A percentile compares a stretch with the other conserved stretches of the same genome.
These are phyloP conservation scores for Cercospora berteroae DNA, from an alignment of 2,329 filamentous ascomycete genomes.

Conservation along the genomic window DNA sequence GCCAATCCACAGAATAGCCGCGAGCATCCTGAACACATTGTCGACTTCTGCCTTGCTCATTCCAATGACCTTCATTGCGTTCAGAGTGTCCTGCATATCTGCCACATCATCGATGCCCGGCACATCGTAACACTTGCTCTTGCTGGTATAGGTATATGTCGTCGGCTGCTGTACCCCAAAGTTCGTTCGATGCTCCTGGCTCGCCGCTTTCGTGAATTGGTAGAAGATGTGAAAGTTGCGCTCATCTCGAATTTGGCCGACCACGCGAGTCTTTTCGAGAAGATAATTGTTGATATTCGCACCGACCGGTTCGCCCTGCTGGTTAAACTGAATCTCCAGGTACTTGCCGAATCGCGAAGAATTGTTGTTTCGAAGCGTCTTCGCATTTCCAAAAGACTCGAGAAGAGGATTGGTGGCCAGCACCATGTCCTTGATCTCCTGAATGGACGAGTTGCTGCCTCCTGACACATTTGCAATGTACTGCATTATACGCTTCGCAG, in stretches of 20 bases:
- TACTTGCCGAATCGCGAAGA: constrained; percentile 98
- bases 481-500: constrained; percentile 98
- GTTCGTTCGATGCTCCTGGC: constrained; percentile 79
- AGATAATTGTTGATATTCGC: constrained; percentile 98
- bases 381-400: constrained; percentile 97
- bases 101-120: constrained; percentile 87
- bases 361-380: constrained; percentile 97
- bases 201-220: constrained; percentile 93
- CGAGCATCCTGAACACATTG: constrained; percentile 92
- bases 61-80: constrained; percentile 94
- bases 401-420: constrained; percentile 94
- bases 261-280: constrained; percentile 90
- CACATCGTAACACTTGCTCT: constrained; percentile 91
- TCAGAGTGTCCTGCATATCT: constrained; percentile 84
- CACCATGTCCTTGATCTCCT: constrained; percentile 99
- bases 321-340: constrained; percentile 93
- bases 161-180: constrained; percentile 90
- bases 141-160: constrained; percentile 89
- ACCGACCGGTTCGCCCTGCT: constrained; percentile 84
- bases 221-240: constrained; percentile 99
- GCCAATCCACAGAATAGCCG: constrained; percentile 88
- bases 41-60: constrained; percentile 86
- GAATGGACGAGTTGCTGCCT: constrained; percentile 77
- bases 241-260: constrained; percentile 92
- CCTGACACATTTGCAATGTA: constrained; percentile 98